Percentiles rank a stretch among this genome's conserved stretches.
Evolutionary conservation across 2,329 filamentous ascomycete genomes (phyloP).

Genomic region (Trichoderma koningii): DNA sequence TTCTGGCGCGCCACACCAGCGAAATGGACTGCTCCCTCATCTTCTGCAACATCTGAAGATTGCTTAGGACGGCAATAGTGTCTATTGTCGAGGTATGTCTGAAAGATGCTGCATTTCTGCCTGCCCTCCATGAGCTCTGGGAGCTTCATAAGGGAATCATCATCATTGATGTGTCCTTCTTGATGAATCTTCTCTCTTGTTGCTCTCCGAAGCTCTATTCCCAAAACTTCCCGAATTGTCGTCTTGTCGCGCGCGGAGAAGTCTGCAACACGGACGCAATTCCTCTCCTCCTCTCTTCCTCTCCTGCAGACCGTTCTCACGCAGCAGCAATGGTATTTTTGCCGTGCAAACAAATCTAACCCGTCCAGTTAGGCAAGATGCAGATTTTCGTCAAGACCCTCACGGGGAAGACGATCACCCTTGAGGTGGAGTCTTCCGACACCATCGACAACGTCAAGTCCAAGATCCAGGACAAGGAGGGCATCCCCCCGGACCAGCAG

Average conservation of each 20-base stretch:
- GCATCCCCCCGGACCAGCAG: slow-evolving; percentile 98
- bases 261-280: slow-evolving; percentile 6
- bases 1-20: slow-evolving; percentile 39
- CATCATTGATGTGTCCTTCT: slow-evolving; percentile 34
- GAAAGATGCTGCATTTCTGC: slow-evolving; percentile 50
- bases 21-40: slow-evolving; percentile 33
- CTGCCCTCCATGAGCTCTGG: slow-evolving; percentile 30
- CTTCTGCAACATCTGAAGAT: slow-evolving; percentile 56
- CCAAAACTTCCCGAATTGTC: background rate
- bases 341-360: slow-evolving; percentile 42
- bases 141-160: slow-evolving; percentile 34
- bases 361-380: slow-evolving; percentile 63
- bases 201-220: background rate
- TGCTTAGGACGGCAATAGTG: slow-evolving; percentile 64
- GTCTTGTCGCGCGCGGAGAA: slow-evolving; percentile 7
- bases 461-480: slow-evolving; percentile 99
- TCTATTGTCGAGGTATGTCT: slow-evolving; percentile 65
- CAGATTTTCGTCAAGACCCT: slow-evolving; percentile 82
- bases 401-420: slow-evolving; percentile 99
- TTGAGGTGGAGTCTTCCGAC: slow-evolving; percentile 99
- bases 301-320: background rate
- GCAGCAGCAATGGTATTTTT: background rate
- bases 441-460: slow-evolving; percentile 99
- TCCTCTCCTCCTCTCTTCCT: background rate
- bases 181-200: slow-evolving; percentile 40